Evolutionary conservation across 2,329 filamentous ascomycete species (phyloP).

Genomic region (Neofusicoccum umdonicola): DNA sequence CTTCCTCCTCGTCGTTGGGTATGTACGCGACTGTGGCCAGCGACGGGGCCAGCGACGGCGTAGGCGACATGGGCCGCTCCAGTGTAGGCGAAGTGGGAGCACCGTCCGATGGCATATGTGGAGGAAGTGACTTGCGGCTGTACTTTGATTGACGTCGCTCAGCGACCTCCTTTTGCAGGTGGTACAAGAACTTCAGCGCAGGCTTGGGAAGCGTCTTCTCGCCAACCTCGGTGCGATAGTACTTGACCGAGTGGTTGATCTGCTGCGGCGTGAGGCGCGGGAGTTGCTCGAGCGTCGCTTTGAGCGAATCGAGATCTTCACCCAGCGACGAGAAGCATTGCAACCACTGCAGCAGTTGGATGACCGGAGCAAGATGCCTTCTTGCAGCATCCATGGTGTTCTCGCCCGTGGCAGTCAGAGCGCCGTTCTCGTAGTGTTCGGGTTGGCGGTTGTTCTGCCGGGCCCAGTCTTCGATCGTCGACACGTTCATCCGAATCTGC

Average conservation of each 20-base stretch:
- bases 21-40: slow-evolving; percentile 19
- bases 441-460: slow-evolving; percentile 88
- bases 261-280: slow-evolving; percentile 82
- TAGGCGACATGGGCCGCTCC: slow-evolving; percentile 8
- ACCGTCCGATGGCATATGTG: slow-evolving; percentile 7
- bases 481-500: slow-evolving; percentile 99
- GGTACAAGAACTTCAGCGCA: slow-evolving; percentile 79
- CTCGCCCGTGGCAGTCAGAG: slow-evolving; percentile 80
- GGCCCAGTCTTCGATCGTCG: slow-evolving; percentile 93
- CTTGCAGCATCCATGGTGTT: slow-evolving; percentile 80
- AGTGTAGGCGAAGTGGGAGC: neutral
- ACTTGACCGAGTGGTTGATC: slow-evolving; percentile 84
- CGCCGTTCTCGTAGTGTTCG: slow-evolving; percentile 92
- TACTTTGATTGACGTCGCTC: slow-evolving; percentile 27
- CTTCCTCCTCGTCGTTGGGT: slow-evolving; percentile 58
- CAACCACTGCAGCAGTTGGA: slow-evolving; percentile 94
- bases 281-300: slow-evolving; percentile 85
- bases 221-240: slow-evolving; percentile 91
- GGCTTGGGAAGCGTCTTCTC: slow-evolving; percentile 89
- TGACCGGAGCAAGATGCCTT: slow-evolving; percentile 81
- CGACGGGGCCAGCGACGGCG: neutral
- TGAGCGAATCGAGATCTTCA: slow-evolving; percentile 84
- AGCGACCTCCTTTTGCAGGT: slow-evolving; percentile 72
- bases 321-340: slow-evolving; percentile 95
- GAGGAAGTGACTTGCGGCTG: slow-evolving; percentile 12